These are phyloP conservation scores for Leccinellum luteum DNA, from an alignment of 768 basidiomycete species.

Conservation along the genomic window DNA sequence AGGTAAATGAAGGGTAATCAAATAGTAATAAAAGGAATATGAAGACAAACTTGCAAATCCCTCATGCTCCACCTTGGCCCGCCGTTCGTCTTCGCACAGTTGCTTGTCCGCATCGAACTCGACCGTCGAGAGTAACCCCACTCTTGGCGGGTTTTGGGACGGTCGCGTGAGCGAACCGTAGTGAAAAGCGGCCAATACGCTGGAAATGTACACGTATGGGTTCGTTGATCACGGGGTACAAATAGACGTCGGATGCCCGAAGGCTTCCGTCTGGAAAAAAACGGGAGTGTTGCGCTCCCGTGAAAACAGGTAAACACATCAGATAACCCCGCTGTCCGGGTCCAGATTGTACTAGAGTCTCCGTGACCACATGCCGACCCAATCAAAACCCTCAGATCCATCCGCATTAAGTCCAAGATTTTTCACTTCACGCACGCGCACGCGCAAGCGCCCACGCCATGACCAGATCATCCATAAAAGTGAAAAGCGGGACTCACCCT, in stretches of 20 bases:
- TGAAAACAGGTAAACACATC: neutral
- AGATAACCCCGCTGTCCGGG: neutral
- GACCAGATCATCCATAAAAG: neutral
- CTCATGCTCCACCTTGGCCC: slow-evolving; percentile 29
- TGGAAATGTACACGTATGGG: slow-evolving; percentile 23
- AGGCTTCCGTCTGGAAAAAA: slow-evolving; percentile 10
- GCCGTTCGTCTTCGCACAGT: slow-evolving; percentile 35
- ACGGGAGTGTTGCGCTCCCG: neutral
- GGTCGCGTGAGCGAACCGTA: slow-evolving; percentile 72
- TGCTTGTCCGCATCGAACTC: slow-evolving; percentile 48
- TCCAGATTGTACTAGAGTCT: neutral
- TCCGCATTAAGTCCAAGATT: slow-evolving; percentile 9
- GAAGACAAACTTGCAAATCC: slow-evolving; percentile 29
- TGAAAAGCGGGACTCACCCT: slow-evolving; percentile 43
- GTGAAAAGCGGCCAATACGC: slow-evolving; percentile 65
- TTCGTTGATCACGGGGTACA: neutral
- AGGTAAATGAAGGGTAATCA: neutral
- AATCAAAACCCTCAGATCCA: neutral
- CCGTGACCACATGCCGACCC: neutral
- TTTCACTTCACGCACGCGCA: neutral
- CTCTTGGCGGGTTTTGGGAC: slow-evolving; percentile 61
- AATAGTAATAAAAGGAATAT: neutral
- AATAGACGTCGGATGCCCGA: slow-evolving; percentile 13
- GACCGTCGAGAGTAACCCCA: slow-evolving; percentile 73
- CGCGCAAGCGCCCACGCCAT: neutral